A percentile compares a stretch with the other conserved stretches of the same genome.
Conservation (phyloP, 2,329 filamentous ascomycete genomes). For the Trichoderma brevicompactum region DNA sequence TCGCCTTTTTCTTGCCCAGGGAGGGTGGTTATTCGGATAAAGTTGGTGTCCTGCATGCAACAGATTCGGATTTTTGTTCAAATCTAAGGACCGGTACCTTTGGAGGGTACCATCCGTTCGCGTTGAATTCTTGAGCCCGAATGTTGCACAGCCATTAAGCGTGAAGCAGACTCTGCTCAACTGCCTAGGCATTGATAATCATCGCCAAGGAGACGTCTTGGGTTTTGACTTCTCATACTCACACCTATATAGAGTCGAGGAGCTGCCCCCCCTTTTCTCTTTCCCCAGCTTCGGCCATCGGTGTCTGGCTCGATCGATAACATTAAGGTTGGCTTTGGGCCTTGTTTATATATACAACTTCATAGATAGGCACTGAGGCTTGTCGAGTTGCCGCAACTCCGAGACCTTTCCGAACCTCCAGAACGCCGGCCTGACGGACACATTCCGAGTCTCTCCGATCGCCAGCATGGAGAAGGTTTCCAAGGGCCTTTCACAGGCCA, state of each 20-base stretch:
- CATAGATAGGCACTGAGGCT: background rate
- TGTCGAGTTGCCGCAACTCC: conserved; percentile 25
- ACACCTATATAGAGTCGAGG: conserved; percentile 21
- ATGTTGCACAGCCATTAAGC: conserved; percentile 15
- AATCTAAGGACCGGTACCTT: conserved; percentile 18
- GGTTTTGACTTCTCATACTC: conserved; percentile 14
- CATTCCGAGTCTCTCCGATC: conserved; percentile 4
- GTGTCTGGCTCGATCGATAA: conserved; percentile 9
- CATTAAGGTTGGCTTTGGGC: conserved; percentile 5
- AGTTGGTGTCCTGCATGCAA: conserved; percentile 28
- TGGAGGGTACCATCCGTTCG: conserved; percentile 21
- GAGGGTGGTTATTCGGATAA: conserved; percentile 17
- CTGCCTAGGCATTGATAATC: conserved; percentile 7
- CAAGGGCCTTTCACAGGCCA: conserved; percentile 29
- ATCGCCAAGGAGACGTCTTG: conserved; percentile 10
- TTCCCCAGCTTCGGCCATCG: conserved; percentile 1
- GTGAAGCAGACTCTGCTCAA: conserved; percentile 4
- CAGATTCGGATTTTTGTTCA: conserved; percentile 8
- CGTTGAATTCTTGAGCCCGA: conserved; percentile 24
- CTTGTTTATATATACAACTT: conserved; percentile 7
- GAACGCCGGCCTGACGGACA: conserved; percentile 5
- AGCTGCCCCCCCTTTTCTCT: conserved; percentile 1
- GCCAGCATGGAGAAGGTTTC: conserved; percentile 32
- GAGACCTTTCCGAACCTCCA: conserved; percentile 25
- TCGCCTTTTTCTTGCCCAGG: background rate